Base-by-base conservation (phyloP, 1,284 basidiomycete species). In the Ustilago esculenta region DNA sequence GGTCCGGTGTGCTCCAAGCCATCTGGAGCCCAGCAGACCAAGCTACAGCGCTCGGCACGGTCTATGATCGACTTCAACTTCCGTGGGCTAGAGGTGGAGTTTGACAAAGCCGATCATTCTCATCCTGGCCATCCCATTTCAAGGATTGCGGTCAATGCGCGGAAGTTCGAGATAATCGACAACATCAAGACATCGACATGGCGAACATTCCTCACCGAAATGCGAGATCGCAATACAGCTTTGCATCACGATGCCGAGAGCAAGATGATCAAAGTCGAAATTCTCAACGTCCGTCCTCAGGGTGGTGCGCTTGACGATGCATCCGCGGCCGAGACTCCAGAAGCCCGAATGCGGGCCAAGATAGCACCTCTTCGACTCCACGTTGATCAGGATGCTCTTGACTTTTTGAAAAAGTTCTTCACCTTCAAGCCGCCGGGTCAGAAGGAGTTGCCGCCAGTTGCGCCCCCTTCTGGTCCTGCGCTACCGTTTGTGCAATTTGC, bases 141-240 rank as follows among this genome's bases (percentile, higher is more conserved):
- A 4, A 30, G 72, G 14, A 32, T 75, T 18, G 67, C 60, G 6
- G 63, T 77, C 32, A 61, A 46, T 34, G 73, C 60, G 9, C 36
- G 23, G 84, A 90, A 56, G 86, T 84, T 92, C 41, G 92, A 96
- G 82, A 96, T 98, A 65, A 84, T 98, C 49, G 95, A 98, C 83
- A 94, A 97, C 79, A 92, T 98, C 85, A 94, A 92, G 85, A 94
- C 94, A 0, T 97, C 94, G 10, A 98, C 95, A 0, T 98, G 96
- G 96, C 90, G 90, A 82, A 97, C 94, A 79, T 98, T 98, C 82
- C 84, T 98, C 58, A 95, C 93, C 1, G 57, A 64, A 45, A 76
- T 77, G 68, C 50, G 52, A 30, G 61, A 66, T 15, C 43, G 44
- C 6, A 55, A 61, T 17, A 32, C 53, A 8, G 61, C 68, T 6